Conservation (phyloP, 176 grass and related monocot species). For the Echinochloa phyllopogon region DNA sequence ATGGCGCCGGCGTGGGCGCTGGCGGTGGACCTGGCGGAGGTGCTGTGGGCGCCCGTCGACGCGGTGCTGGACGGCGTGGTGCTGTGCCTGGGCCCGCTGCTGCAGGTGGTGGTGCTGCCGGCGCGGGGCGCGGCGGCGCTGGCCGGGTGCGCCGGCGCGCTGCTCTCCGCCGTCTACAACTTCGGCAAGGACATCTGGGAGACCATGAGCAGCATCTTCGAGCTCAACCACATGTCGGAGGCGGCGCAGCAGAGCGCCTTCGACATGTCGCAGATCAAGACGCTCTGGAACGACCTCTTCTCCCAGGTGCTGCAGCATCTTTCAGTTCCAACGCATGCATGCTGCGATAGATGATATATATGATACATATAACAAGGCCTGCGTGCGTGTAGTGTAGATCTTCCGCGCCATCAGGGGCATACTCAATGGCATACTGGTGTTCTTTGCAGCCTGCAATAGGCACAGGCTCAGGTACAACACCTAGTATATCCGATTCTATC, state of each 20-base stretch:
- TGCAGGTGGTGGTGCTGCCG: slow-evolving; percentile 52
- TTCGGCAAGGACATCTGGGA: slow-evolving; percentile 71
- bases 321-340: too few species aligned
- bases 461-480: slow-evolving; percentile 73
- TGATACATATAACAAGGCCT: neutral
- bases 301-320: slow-evolving; percentile 50
- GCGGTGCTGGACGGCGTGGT: slow-evolving; percentile 31
- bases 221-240: slow-evolving; percentile 70
- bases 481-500: neutral
- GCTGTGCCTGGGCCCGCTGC: slow-evolving; percentile 42
- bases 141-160: slow-evolving; percentile 43
- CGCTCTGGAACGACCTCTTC: slow-evolving; percentile 90
- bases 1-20: slow-evolving; percentile 27
- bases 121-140: slow-evolving; percentile 29
- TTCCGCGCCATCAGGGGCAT: slow-evolving; percentile 78
- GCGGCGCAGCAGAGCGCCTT: slow-evolving; percentile 56
- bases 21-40: slow-evolving; percentile 51
- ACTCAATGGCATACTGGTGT: slow-evolving; percentile 66
- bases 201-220: slow-evolving; percentile 70
- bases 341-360: neutral
- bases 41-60: slow-evolving; percentile 58
- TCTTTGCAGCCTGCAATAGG: slow-evolving; percentile 76
- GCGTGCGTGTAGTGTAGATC: slow-evolving; percentile 38
- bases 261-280: slow-evolving; percentile 64
- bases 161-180: slow-evolving; percentile 55